Base-by-base conservation (phyloP, 306 rosid genomes). In the Medicago ruthenica region DNA sequence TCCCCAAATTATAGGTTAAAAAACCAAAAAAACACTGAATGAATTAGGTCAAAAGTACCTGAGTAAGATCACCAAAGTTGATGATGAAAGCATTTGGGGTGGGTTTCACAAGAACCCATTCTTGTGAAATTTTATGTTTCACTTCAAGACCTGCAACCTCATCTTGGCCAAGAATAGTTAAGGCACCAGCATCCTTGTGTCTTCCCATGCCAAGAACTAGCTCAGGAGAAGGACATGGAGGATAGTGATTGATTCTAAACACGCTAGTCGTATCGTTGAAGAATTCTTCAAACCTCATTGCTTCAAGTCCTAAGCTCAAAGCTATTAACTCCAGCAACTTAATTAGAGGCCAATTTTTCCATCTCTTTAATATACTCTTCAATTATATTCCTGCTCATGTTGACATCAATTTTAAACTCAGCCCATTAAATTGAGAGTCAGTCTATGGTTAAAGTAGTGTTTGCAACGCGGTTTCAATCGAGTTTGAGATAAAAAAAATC, bases 191-290 rank as follows among this genome's bases (percentile, higher is more conserved):
- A 41, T 93, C 97, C 79, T 85, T 89, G 82, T 91, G 98, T 6
- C 70, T 86, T 21, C 97, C 97, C 42, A 91, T 83, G 0, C 98
- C 97, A 7, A 93, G 92, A 60, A 87, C 96, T 0, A 89, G 83
- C 50, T 89, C 64, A 31, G 97, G 90, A 9, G 9, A 81, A 50
- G 92, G 90, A 34, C 97, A 89, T 0, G 88, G 81, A 24, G 97
- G 93, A 60, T 93, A 91, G 68, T 47, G 85, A 9, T 89, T 91
- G 53, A 93, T 34, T 34, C 91, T 55, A 7, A 81, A 11, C 17
- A 54, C 15, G 34, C 83, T 86, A 2, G 91, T 81, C 48, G 88
- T 2, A 47, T 81, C 88, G 40, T 84, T 82, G 75, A 71, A 90
- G 64, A 42, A 87, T 6, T 73, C 83, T 16, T 42, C 21, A 73